Percentiles rank a stretch among this genome's conserved stretches.
These are phyloP conservation scores for Skeletonema potamos DNA, from an alignment of 108 stramenopile genomes.

Conservation along the genomic window DNA sequence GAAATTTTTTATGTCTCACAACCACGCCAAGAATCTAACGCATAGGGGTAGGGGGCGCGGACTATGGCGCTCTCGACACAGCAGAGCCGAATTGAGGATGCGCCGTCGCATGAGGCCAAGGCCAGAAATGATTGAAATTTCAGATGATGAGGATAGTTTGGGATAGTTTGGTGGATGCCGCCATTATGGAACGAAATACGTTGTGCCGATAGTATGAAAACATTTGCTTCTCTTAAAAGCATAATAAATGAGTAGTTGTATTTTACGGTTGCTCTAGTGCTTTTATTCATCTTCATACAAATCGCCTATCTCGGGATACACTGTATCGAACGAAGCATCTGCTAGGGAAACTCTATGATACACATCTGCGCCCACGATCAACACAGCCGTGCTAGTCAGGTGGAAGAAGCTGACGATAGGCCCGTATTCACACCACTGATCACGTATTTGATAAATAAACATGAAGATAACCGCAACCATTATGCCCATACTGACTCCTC, in stretches of 20 bases:
- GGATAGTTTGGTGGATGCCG: too few species aligned
- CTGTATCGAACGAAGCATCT: slow-evolving; percentile 80
- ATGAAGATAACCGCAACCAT: slow-evolving; percentile 66
- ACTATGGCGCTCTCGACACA: too few species aligned
- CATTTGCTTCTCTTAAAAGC: not conserved
- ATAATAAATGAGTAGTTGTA: not conserved
- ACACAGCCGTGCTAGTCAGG: slow-evolving; percentile 60
- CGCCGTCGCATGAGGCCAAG: not conserved
- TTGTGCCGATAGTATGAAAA: not conserved
- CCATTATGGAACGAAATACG: too few species aligned
- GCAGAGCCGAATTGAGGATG: not conserved
- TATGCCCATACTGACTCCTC: slow-evolving; percentile 81
- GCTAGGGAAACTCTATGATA: slow-evolving; percentile 77
- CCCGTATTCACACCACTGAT: slow-evolving; percentile 73
- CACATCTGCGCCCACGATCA: slow-evolving; percentile 79
- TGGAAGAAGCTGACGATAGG: slow-evolving; percentile 63
- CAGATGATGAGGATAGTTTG: not conserved
- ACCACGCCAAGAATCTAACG: not conserved
- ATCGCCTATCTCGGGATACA: slow-evolving; percentile 67
- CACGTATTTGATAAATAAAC: slow-evolving; percentile 71
- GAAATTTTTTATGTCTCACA: not conserved
- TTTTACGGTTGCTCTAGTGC: not conserved
- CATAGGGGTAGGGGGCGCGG: not conserved
- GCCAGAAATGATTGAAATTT: not conserved
- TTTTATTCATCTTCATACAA: slow-evolving; percentile 65